phyloP scores from a whole-genome alignment of 2,329 filamentous ascomycete species.

The Arthroderma sp. region DNA sequence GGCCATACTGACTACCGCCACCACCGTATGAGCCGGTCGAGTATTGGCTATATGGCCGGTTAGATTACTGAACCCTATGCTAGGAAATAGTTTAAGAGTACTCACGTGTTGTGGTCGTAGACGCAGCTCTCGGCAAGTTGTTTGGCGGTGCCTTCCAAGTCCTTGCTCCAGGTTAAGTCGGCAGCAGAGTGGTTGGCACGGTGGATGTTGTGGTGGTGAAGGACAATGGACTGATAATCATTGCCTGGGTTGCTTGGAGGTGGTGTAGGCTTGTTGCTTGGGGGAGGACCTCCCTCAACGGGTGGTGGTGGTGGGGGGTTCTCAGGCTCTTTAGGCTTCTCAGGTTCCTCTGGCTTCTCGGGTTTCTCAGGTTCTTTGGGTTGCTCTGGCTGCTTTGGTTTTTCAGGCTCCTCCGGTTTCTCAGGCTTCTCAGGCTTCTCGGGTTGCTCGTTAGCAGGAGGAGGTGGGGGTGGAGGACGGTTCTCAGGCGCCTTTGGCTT shows the following conservation, averaged over 20 bases:
- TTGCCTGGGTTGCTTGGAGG: conserved; percentile 9
- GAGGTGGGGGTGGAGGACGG: conserved; percentile 2
- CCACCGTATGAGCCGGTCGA: background rate
- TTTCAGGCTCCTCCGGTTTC: background rate
- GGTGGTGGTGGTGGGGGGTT: conserved; percentile 4
- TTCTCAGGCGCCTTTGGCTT: background rate
- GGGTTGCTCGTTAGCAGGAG: background rate
- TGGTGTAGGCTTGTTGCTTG: background rate
- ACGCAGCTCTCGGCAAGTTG: conserved; percentile 53
- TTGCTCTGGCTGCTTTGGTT: conserved; percentile 1
- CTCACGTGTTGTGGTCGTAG: conserved; percentile 66
- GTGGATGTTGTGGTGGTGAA: conserved; percentile 75
- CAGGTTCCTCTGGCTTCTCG: background rate
- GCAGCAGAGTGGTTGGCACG: conserved; percentile 66
- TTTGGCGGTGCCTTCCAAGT: conserved; percentile 50
- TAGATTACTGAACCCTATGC: background rate
- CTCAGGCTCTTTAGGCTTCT: conserved; percentile 1
- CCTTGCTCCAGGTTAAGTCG: conserved; percentile 49
- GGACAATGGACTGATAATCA: conserved; percentile 23
- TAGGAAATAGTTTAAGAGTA: conserved; percentile 11
- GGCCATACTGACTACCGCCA: conserved; percentile 58
- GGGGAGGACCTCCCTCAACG: background rate
- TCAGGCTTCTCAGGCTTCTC: background rate
- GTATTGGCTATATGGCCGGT: background rate
- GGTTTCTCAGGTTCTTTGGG: background rate